Conservation (phyloP, 164 flowering plant species). For the Stephania yunnanensis region DNA sequence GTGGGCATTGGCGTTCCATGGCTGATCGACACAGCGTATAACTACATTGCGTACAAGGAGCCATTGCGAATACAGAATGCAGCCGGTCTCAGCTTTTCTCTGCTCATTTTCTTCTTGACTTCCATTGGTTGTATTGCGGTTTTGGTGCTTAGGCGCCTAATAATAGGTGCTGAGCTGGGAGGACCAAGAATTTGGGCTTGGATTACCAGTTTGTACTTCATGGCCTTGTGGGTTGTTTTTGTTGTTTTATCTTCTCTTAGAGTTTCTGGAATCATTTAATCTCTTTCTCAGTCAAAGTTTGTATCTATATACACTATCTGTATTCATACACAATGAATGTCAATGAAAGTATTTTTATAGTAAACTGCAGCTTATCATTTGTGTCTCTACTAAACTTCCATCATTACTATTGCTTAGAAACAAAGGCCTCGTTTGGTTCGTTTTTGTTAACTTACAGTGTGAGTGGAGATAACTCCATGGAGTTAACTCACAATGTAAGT, state of each 20-base stretch:
- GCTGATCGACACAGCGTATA: constrained; percentile 82
- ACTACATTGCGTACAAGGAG: constrained; percentile 56
- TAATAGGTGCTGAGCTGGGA: constrained; percentile 80
- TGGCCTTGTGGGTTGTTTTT: constrained; percentile 80
- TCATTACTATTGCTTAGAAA: no score
- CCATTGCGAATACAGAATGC: constrained; percentile 62
- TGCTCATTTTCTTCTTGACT: constrained; percentile 77
- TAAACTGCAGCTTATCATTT: no score
- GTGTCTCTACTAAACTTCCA: no score
- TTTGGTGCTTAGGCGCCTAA: constrained; percentile 66
- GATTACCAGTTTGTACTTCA: constrained; percentile 60
- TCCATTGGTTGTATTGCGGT: constrained; percentile 72
- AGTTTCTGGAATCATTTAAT: constrained; percentile 58
- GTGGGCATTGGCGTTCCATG: constrained; percentile 91
- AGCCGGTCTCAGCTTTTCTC: constrained; percentile 72
- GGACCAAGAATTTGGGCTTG: constrained; percentile 87
- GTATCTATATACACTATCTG: neutral
- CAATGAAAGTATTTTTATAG: neutral
- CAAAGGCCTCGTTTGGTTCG: no score
- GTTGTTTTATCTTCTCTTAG: constrained; percentile 71
- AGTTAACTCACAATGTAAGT: no score
- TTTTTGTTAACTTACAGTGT: no score
- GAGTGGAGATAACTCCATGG: no score
- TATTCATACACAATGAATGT: neutral
- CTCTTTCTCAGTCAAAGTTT: neutral